phyloP scores from a whole-genome alignment of 2,329 filamentous ascomycete species.

The Raffaelea albimanens region DNA sequence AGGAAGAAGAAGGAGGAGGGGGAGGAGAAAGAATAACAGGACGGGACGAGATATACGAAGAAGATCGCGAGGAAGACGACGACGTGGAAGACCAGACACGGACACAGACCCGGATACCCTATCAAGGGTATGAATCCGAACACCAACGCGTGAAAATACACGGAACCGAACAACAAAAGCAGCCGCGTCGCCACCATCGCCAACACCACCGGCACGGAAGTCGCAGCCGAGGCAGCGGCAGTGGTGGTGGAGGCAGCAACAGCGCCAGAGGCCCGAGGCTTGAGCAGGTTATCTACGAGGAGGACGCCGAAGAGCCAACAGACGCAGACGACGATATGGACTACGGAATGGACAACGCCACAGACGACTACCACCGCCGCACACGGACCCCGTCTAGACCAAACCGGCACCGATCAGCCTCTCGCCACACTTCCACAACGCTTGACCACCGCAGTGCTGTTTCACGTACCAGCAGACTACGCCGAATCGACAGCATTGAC shows the following conservation, averaged over 20 bases:
- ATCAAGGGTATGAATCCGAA: too few species aligned
- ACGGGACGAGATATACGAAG: too few species aligned
- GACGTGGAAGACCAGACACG: background rate
- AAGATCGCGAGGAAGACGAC: background rate
- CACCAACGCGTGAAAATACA: too few species aligned
- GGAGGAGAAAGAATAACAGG: background rate
- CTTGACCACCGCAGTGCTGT: conserved; percentile 3
- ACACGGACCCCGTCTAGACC: conserved; percentile 9
- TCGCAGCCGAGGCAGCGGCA: conserved; percentile 6
- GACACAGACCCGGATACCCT: background rate
- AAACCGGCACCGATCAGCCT: conserved; percentile 14
- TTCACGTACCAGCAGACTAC: conserved; percentile 10
- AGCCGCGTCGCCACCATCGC: background rate
- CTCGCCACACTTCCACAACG: conserved; percentile 15
- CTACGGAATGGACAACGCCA: conserved; percentile 2
- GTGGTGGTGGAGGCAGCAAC: conserved; percentile 5
- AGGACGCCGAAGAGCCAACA: conserved; percentile 8
- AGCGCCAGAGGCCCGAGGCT: conserved; percentile 1
- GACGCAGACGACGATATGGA: conserved; percentile 5
- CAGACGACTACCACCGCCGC: conserved; percentile 5
- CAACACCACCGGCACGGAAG: conserved; percentile 4
- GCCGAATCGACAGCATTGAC: conserved; percentile 3
- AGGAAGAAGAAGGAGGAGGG: background rate
- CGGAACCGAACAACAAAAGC: background rate
- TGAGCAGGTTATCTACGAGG: conserved; percentile 10